These are phyloP conservation scores for Epichloe uncinata DNA, from an alignment of 2,329 filamentous ascomycete genomes.

Conservation along the genomic window DNA sequence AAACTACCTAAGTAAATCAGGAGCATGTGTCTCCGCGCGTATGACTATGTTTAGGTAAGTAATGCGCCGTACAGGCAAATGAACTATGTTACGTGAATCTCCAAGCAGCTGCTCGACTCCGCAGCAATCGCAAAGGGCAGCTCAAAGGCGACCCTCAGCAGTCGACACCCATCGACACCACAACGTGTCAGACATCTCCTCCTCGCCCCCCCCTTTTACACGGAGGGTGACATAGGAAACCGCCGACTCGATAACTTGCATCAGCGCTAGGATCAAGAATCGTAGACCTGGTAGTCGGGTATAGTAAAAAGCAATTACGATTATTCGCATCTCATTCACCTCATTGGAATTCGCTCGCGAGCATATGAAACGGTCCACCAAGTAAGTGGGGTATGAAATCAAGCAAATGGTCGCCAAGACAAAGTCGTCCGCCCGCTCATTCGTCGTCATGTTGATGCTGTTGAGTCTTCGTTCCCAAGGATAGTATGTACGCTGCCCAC, in stretches of 20 bases:
- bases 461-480: constrained; percentile 1
- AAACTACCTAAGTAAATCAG: constrained; percentile 13
- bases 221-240: constrained; percentile 2
- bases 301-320: constrained; percentile 6
- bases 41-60: constrained; percentile 8
- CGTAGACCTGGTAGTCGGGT: constrained; percentile 4
- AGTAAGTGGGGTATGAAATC: not conserved
- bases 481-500: constrained; percentile 10
- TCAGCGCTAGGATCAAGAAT: constrained; percentile 6
- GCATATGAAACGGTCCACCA: constrained; percentile 1
- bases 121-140: not conserved
- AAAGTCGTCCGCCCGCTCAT: constrained; percentile 1
- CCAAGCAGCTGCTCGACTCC: not conserved
- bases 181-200: not conserved
- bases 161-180: not conserved
- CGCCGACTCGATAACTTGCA: not conserved
- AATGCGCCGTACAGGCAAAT: constrained; percentile 3
- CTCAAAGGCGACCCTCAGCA: not conserved
- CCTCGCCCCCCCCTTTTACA: not conserved
- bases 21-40: constrained; percentile 7
- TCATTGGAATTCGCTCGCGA: constrained; percentile 4
- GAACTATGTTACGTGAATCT: constrained; percentile 8
- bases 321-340: constrained; percentile 7
- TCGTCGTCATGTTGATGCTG: constrained; percentile 7
- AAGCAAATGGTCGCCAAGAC: not conserved